Evolutionary conservation across 306 rosid species (phyloP).

Genomic region (Inga oerstediana): DNA sequence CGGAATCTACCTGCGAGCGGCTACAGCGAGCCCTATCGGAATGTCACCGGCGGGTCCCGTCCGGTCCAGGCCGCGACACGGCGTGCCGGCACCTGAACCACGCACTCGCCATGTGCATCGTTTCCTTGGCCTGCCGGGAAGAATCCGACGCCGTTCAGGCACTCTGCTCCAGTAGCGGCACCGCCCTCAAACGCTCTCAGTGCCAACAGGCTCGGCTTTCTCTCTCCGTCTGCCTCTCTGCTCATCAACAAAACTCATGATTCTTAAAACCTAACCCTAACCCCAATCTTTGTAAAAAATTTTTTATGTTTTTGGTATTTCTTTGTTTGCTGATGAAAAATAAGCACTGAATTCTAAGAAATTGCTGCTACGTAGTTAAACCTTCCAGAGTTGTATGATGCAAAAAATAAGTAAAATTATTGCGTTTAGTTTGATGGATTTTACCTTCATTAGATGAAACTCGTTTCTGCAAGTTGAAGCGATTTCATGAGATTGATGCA

Average conservation of each 20-base stretch:
- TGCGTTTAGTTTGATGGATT: neutral
- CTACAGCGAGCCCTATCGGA: conserved; percentile 54
- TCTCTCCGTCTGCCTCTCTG: conserved; percentile 59
- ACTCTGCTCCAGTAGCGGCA: conserved; percentile 62
- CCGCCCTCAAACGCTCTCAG: conserved; percentile 61
- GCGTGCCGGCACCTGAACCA: conserved; percentile 65
- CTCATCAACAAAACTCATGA: conserved; percentile 37
- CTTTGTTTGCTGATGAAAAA: neutral
- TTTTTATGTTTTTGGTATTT: neutral
- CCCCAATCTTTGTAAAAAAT: neutral
- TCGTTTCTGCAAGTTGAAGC: neutral
- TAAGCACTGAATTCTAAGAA: neutral
- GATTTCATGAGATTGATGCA: neutral
- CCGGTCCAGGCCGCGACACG: conserved; percentile 43
- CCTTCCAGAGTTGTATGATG: neutral
- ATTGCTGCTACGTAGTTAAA: neutral
- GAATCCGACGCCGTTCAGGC: conserved; percentile 57
- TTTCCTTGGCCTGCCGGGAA: conserved; percentile 48
- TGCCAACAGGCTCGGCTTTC: conserved; percentile 69
- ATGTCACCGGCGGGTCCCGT: conserved; percentile 59
- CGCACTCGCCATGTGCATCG: conserved; percentile 55
- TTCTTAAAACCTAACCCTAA: conserved; percentile 17
- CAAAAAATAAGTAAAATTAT: too few species aligned
- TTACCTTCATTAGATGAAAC: neutral
- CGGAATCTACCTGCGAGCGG: conserved; percentile 44